A percentile compares a stretch with the other conserved stretches of the same genome.
Evolutionary conservation across 805 yeast species (phyloP).

Genomic region (Myxozyma vanderwaltii): DNA sequence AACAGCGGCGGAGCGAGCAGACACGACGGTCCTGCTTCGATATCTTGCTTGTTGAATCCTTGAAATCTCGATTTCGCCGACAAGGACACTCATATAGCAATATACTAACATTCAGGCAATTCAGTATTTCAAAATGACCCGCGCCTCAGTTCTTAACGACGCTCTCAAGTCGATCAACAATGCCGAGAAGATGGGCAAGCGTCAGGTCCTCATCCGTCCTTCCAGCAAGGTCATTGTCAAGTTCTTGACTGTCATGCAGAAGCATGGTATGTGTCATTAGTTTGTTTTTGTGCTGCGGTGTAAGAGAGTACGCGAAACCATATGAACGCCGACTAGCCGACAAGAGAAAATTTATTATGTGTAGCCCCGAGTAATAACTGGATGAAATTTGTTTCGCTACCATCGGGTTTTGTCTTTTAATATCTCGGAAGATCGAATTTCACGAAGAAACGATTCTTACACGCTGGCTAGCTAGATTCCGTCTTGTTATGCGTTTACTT

Average conservation of each 20-base stretch:
- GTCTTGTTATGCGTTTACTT: conserved; percentile 42
- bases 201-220: conserved; percentile 98
- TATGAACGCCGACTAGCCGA: neutral
- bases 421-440: conserved; percentile 78
- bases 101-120: conserved; percentile 1
- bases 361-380: conserved; percentile 98
- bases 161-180: conserved; percentile 97
- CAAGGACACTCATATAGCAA: conserved; percentile 30
- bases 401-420: conserved; percentile 97
- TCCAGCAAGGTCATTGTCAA: conserved; percentile 97
- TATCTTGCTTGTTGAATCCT: conserved; percentile 29
- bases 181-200: conserved; percentile 99
- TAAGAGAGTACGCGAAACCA: neutral
- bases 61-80: conserved; percentile 11
- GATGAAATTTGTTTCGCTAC: conserved; percentile 81
- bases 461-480: conserved; percentile 38
- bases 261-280: conserved; percentile 69
- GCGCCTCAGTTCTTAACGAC: conserved; percentile 98
- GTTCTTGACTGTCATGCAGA: conserved; percentile 95
- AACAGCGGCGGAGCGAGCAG: neutral
- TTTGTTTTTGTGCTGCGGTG: neutral
- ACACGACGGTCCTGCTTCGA: conserved; percentile 9
- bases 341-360: neutral
- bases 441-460: conserved; percentile 42
- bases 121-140: conserved; percentile 67